Evolutionary conservation across 768 basidiomycete species (phyloP).

Genomic region (Mycena filopes): DNA sequence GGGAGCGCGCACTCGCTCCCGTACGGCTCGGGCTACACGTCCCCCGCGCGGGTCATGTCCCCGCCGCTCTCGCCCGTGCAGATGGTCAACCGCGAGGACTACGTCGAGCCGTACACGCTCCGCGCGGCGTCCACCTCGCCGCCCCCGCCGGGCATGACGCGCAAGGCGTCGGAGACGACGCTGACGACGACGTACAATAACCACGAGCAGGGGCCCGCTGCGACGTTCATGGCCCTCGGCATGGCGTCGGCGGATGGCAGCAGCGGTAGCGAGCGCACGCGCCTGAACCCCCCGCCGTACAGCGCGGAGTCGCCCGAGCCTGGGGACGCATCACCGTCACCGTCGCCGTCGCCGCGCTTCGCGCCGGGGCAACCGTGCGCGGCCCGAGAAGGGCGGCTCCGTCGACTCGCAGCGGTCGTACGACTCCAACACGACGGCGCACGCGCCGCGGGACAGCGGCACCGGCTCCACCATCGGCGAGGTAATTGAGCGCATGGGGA

Average conservation of each 20-base stretch:
- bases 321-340: conserved; percentile 24
- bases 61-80: conserved; percentile 33
- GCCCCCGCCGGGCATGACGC: conserved; percentile 3
- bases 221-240: neutral
- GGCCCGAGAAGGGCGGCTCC: conserved; percentile 42
- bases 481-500: conserved; percentile 36
- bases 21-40: conserved; percentile 40
- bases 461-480: conserved; percentile 37
- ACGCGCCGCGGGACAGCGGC: conserved; percentile 31
- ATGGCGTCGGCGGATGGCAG: no score
- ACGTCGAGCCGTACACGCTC: conserved; percentile 49
- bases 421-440: conserved; percentile 36
- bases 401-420: conserved; percentile 46
- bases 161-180: conserved; percentile 26
- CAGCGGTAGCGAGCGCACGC: neutral
- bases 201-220: neutral
- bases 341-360: conserved; percentile 26
- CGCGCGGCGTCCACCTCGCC: conserved; percentile 33
- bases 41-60: conserved; percentile 29
- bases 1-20: conserved; percentile 46
- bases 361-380: conserved; percentile 16
- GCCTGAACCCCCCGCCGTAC: conserved; percentile 50
- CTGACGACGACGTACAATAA: conserved; percentile 10
- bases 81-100: conserved; percentile 40
- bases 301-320: conserved; percentile 40